phyloP scores from a whole-genome alignment of 1,284 basidiomycete species.

The Testicularia cyperi region DNA sequence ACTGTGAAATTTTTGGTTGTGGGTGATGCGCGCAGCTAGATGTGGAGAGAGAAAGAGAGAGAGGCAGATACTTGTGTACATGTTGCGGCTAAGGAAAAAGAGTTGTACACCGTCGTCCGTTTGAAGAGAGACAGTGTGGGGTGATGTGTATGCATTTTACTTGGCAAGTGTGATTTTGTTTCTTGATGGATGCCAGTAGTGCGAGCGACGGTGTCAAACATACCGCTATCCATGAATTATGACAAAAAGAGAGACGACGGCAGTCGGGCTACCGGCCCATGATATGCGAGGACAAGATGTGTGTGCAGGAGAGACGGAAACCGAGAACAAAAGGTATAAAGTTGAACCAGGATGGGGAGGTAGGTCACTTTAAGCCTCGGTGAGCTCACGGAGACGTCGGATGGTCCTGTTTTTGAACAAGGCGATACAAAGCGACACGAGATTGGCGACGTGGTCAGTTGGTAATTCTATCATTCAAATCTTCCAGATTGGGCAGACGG shows the following conservation, averaged over 20 bases:
- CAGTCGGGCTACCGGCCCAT: no score
- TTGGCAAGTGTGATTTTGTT: no score
- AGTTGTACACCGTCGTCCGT: neutral
- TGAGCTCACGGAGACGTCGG: constrained; percentile 60
- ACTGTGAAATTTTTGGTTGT: no score
- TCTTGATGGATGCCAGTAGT: no score
- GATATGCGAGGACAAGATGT: neutral
- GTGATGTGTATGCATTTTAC: no score
- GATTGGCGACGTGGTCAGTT: no score
- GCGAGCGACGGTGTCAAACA: neutral
- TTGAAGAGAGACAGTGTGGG: neutral
- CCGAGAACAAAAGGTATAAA: neutral
- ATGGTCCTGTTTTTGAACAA: constrained; percentile 51
- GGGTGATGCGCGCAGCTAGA: neutral
- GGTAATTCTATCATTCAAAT: no score
- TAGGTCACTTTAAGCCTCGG: constrained; percentile 51
- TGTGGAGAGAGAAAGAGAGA: no score
- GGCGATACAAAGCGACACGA: no score
- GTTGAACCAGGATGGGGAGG: neutral
- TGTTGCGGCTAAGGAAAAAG: neutral
- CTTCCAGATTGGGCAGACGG: no score
- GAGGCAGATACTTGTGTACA: neutral
- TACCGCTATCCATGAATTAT: no score
- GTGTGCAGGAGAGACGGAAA: neutral
- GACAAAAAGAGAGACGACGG: no score